Evolutionary conservation across 805 yeast species (phyloP).

Genomic region (Ogataea naganishii): DNA sequence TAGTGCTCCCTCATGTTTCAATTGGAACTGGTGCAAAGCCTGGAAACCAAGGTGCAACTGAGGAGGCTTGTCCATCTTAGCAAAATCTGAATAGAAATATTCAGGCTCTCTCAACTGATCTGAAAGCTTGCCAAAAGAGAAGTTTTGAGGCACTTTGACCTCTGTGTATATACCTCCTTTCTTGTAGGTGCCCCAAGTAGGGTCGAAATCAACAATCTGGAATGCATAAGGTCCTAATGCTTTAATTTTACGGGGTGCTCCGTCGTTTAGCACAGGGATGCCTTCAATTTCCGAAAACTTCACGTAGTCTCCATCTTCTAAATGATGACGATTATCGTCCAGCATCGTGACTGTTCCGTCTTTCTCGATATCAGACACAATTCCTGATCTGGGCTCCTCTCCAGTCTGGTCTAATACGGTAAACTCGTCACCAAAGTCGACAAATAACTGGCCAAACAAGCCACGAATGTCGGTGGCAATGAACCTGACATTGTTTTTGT

Average conservation of each 20-base stretch:
- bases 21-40: constrained; percentile 71
- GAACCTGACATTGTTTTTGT: constrained; percentile 63
- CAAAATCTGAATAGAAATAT: constrained; percentile 74
- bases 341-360: constrained; percentile 91
- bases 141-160: constrained; percentile 70
- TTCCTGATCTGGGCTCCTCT: constrained; percentile 84
- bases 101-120: constrained; percentile 74
- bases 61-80: constrained; percentile 87
- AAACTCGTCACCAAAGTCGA: constrained; percentile 81
- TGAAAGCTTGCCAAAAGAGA: constrained; percentile 54
- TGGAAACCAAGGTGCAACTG: constrained; percentile 90
- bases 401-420: constrained; percentile 81
- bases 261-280: constrained; percentile 63
- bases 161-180: constrained; percentile 90
- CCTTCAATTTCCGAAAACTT: constrained; percentile 85
- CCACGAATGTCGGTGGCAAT: constrained; percentile 82
- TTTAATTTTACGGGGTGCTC: constrained; percentile 62
- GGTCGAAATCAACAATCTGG: constrained; percentile 49
- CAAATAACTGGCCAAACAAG: constrained; percentile 79
- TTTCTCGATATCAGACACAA: constrained; percentile 78
- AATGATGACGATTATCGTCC: constrained; percentile 87
- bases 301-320: constrained; percentile 87
- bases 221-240: constrained; percentile 95
- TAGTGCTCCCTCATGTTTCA: constrained; percentile 49
- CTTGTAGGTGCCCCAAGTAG: constrained; percentile 50